These are phyloP conservation scores for Aristolochia californica DNA, from an alignment of 164 flowering plant genomes.

Conservation along the genomic window DNA sequence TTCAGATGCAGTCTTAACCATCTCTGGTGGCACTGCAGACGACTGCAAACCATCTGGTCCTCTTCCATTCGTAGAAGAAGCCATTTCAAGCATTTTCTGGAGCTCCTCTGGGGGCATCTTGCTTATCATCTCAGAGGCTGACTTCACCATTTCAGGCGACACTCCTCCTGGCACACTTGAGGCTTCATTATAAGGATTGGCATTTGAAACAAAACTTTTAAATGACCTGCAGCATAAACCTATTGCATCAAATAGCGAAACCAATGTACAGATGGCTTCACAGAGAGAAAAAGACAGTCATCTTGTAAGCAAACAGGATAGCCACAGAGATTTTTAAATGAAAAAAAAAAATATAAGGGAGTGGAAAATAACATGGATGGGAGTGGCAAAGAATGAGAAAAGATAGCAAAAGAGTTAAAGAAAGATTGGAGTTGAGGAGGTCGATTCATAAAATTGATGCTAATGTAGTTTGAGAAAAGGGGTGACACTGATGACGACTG, in stretches of 20 bases:
- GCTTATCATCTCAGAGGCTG: conserved; percentile 69
- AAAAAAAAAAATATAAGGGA: too few species aligned
- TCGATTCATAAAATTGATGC: too few species aligned
- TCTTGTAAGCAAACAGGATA: too few species aligned
- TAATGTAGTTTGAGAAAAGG: too few species aligned
- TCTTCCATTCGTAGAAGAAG: conserved; percentile 5
- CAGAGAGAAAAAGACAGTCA: too few species aligned
- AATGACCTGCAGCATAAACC: conserved; percentile 43
- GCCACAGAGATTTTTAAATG: too few species aligned
- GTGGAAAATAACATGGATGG: too few species aligned
- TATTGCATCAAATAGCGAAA: background rate
- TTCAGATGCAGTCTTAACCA: conserved; percentile 65
- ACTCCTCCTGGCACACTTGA: conserved; percentile 42
- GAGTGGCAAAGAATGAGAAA: too few species aligned
- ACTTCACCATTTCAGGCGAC: conserved; percentile 75
- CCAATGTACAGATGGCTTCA: too few species aligned
- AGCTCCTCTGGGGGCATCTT: conserved; percentile 78
- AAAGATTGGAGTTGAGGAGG: too few species aligned
- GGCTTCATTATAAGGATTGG: conserved; percentile 56
- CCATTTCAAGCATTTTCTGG: conserved; percentile 50
- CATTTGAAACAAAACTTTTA: conserved; percentile 60
- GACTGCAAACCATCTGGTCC: conserved; percentile 3
- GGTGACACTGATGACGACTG: too few species aligned
- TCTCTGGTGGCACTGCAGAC: conserved; percentile 59
- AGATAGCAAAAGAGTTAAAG: too few species aligned